Percentiles rank a stretch among this genome's conserved stretches.
Conservation (phyloP, 352 stramenopile species). For the Globisporangium emineosum region DNA sequence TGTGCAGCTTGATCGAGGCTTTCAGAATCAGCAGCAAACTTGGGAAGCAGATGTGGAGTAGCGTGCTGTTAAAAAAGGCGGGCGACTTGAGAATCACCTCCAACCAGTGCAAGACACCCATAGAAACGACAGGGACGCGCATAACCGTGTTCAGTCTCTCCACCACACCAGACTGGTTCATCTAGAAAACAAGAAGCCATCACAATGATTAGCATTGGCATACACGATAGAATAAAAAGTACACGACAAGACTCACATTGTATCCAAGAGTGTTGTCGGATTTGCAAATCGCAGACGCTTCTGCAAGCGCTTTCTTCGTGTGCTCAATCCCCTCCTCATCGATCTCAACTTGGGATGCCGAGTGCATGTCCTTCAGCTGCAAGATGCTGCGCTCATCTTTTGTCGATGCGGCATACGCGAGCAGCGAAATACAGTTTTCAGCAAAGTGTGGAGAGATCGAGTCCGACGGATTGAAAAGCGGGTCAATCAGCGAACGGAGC, state of each 20-base stretch:
- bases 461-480: slow-evolving; percentile 78
- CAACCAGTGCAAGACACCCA: slow-evolving; percentile 84
- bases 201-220: background rate
- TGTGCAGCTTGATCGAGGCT: slow-evolving; percentile 72
- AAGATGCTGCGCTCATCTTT: slow-evolving; percentile 79
- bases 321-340: slow-evolving; percentile 52
- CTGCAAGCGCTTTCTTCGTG: slow-evolving; percentile 64
- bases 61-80: slow-evolving; percentile 78
- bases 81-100: slow-evolving; percentile 71
- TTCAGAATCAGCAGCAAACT: slow-evolving; percentile 77
- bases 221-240: background rate
- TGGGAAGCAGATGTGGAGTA: slow-evolving; percentile 84
- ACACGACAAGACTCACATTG: slow-evolving; percentile 49
- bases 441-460: slow-evolving; percentile 51
- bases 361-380: slow-evolving; percentile 29
- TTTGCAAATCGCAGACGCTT: slow-evolving; percentile 77
- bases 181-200: slow-evolving; percentile 33
- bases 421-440: slow-evolving; percentile 64
- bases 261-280: slow-evolving; percentile 85
- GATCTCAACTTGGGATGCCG: slow-evolving; percentile 32
- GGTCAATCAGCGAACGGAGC: slow-evolving; percentile 71
- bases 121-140: slow-evolving; percentile 77
- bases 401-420: slow-evolving; percentile 73
- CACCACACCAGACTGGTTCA: slow-evolving; percentile 83
- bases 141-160: slow-evolving; percentile 78